Evolutionary conservation across 768 basidiomycete genomes (phyloP), one percentile per base, ranked within the genome.

Genomic region (Naematelia encephala): DNA sequence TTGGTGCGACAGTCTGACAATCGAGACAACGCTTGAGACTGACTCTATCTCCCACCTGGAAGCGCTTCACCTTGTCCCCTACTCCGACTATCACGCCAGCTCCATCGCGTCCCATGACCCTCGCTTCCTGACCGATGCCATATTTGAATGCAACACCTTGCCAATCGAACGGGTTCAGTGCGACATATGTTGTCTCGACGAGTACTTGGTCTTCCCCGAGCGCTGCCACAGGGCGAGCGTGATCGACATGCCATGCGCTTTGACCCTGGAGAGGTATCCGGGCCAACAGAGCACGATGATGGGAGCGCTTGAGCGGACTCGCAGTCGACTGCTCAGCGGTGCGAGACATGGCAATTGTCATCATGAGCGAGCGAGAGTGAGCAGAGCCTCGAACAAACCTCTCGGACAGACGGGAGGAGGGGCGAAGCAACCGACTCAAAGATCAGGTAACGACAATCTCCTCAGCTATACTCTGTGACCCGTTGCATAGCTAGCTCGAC

Each of bases 41-140:
- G 26, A 67, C 68, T 48, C 68, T 50, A 43, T 69, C 68, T n/a
- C 68, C 65, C 23, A 52, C 14, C 30, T 54, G 30, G 29, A 69
- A 67, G 11, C 59, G 44, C 19, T 44, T 54, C 11, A 67, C 68
- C 13, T 28, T 60, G 10, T 42, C 34, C 5, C 68, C 68, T 10
- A 61, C 45, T 42, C 39, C 59, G 5, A 67, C 52, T 8, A 69
- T 49, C 1, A 61, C 48, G 14, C 68, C 68, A 2, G 65, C 60
- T 1, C 68, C 68, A 48, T 69, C 68, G 25, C 68, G 49, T n/a
- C 68, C 68, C 63, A 66, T 61, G 23, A 67, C 68, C 51, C 59
- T 63, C 8, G 62, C 59, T 48, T 64, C 64, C 27, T 29, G 43
- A 2, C 63, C 59, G 43, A 69, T 49, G 3, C 57, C 53, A 39